Conservation (phyloP, 495 filamentous ascomycete genomes). For the Neurospora sp. region DNA sequence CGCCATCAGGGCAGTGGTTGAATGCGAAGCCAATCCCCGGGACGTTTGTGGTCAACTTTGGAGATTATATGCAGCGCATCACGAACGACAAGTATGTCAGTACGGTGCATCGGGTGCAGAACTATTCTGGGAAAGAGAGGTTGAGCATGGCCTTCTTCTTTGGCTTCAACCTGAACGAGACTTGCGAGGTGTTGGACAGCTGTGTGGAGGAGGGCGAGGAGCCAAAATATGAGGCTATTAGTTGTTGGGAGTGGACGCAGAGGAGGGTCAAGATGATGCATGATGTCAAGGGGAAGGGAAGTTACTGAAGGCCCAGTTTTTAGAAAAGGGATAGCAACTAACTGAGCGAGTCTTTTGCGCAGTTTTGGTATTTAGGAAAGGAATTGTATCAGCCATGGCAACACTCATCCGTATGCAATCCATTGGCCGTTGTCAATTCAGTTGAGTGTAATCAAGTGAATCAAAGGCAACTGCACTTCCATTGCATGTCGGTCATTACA, state of each 20-base stretch:
- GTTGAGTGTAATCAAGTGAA: no score
- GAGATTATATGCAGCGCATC: constrained; percentile 54
- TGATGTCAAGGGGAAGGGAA: not conserved
- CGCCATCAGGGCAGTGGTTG: constrained; percentile 45
- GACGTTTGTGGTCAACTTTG: constrained; percentile 58
- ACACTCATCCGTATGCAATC: no score
- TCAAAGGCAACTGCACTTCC: no score
- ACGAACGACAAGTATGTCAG: constrained; percentile 52
- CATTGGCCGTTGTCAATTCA: no score
- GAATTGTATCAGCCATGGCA: no score
- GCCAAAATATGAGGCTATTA: constrained; percentile 46
- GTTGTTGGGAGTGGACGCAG: constrained; percentile 37
- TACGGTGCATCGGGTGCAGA: constrained; percentile 52
- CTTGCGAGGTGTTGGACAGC: constrained; percentile 39
- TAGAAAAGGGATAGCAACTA: no score
- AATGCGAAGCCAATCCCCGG: constrained; percentile 44
- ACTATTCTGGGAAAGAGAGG: constrained; percentile 31
- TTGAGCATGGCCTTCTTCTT: constrained; percentile 56
- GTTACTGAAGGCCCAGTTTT: not conserved
- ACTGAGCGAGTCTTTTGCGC: no score
- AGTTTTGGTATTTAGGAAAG: no score
- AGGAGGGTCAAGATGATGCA: constrained; percentile 21
- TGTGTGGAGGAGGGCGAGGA: constrained; percentile 42
- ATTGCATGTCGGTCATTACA: not conserved
- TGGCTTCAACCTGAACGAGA: constrained; percentile 37